Conservation (phyloP, 352 stramenopile genomes). For the Phytopythium helicoides region DNA sequence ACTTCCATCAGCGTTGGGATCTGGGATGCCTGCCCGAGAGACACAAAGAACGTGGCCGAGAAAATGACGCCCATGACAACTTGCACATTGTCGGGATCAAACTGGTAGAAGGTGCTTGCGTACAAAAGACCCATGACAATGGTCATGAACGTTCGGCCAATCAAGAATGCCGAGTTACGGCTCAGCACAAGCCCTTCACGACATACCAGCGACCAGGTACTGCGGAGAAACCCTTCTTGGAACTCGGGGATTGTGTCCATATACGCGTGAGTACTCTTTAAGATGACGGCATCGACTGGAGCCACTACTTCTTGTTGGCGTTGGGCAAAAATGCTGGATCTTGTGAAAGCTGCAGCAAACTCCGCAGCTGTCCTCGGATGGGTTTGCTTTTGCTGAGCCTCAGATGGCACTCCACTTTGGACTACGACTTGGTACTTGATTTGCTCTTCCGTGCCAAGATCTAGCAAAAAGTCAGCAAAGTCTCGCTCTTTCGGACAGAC, state of each 20-base stretch:
- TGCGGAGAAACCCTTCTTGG: constrained; percentile 24
- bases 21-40: constrained; percentile 61
- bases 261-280: constrained; percentile 52
- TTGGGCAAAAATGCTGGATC: constrained; percentile 16
- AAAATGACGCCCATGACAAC: constrained; percentile 80
- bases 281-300: constrained; percentile 9
- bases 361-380: constrained; percentile 18
- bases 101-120: constrained; percentile 40
- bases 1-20: constrained; percentile 77
- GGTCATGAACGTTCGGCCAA: constrained; percentile 37
- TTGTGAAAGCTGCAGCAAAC: constrained; percentile 27
- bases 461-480: constrained; percentile 45
- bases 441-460: constrained; percentile 38
- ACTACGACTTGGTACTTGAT: constrained; percentile 25
- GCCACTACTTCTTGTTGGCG: constrained; percentile 17
- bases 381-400: background rate
- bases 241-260: constrained; percentile 67
- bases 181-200: constrained; percentile 58
- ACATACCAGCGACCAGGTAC: constrained; percentile 26
- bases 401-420: background rate
- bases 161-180: constrained; percentile 34
- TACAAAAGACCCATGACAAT: constrained; percentile 46
- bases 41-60: constrained; percentile 73
- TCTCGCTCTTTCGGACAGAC: constrained; percentile 32
- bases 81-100: constrained; percentile 32